A percentile compares a stretch with the other conserved stretches of the same genome.
Conservation (phyloP, 805 yeast species). For the Candida rishiriensis region DNA sequence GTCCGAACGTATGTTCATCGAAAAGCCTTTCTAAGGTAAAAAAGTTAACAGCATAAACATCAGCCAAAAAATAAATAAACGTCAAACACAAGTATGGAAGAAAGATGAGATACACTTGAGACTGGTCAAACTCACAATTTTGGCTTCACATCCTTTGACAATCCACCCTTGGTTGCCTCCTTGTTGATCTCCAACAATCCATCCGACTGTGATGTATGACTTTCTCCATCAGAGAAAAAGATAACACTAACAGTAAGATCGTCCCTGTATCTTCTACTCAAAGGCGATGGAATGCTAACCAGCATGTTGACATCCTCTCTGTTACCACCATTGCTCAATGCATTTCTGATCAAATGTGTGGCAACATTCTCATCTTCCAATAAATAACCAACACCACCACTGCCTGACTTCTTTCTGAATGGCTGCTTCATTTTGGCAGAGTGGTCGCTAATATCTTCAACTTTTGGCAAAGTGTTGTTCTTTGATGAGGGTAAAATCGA, state of each 20-base stretch:
- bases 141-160: conserved; percentile 37
- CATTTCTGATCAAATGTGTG: conserved; percentile 91
- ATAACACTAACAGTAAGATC: conserved; percentile 95
- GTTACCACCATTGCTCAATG: conserved; percentile 80
- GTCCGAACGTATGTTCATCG: too few species aligned
- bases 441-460: conserved; percentile 56
- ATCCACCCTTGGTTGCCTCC: conserved; percentile 57
- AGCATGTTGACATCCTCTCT: conserved; percentile 85
- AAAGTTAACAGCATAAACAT: too few species aligned
- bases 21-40: too few species aligned
- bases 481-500: conserved; percentile 30
- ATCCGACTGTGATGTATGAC: conserved; percentile 35
- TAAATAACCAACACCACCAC: conserved; percentile 38
- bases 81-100: too few species aligned
- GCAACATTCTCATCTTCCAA: conserved; percentile 85
- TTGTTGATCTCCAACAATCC: conserved; percentile 53
- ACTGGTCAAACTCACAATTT: conserved; percentile 44
- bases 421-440: conserved; percentile 60
- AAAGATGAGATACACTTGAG: too few species aligned
- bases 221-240: conserved; percentile 66
- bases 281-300: conserved; percentile 86
- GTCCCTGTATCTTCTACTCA: conserved; percentile 88
- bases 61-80: background rate
- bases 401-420: conserved; percentile 55
- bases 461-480: conserved; percentile 51